Base-by-base conservation (phyloP, 108 stramenopile species). In the Poteriospumella lacustris region DNA sequence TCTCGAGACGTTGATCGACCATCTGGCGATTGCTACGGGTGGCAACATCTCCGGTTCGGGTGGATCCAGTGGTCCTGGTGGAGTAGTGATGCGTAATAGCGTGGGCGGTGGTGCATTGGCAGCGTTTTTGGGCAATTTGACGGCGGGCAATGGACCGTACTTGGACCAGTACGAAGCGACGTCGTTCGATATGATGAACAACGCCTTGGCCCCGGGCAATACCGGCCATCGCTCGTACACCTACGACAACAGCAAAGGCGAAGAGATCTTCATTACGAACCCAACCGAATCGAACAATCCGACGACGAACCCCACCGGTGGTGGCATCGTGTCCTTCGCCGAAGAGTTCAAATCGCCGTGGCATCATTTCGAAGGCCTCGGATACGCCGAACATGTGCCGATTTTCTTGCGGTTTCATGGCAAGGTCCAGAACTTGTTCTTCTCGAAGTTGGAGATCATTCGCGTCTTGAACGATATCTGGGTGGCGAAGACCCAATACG, bases 271-370 rank as follows among this genome's bases (percentile, higher is more conserved):
- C n/a, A n/a, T n/a, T n/a, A n/a, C n/a, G n/a, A n/a, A n/a, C n/a
- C n/a, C n/a, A n/a, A n/a, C n/a, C n/a, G n/a, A n/a, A n/a, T n/a
- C n/a, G n/a, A n/a, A n/a, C n/a, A n/a, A n/a, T n/a, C n/a, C n/a
- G n/a, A n/a, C n/a, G n/a, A n/a, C n/a, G n/a, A n/a, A n/a, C n/a
- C n/a, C n/a, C n/a, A n/a, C n/a, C n/a, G n/a, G n/a, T n/a, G n/a
- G n/a, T n/a, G n/a, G n/a, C n/a, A n/a, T n/a, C n/a, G n/a, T n/a
- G 19, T 39, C 39, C 12, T 19, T 36, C 39, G 64, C 34, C 5
- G 70, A 73, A 12, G 43, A 56, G 42, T 73, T 73, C 70, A 56
- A 73, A 44, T 73, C 70, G 33, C 70, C 70, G 5, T 73, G 70
- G 70, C 3, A 26, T 3, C 70, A 73, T 73, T 73, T 73, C 24